Base-by-base conservation (phyloP, 1,284 basidiomycete species). In the Austropuccinia psidii region DNA sequence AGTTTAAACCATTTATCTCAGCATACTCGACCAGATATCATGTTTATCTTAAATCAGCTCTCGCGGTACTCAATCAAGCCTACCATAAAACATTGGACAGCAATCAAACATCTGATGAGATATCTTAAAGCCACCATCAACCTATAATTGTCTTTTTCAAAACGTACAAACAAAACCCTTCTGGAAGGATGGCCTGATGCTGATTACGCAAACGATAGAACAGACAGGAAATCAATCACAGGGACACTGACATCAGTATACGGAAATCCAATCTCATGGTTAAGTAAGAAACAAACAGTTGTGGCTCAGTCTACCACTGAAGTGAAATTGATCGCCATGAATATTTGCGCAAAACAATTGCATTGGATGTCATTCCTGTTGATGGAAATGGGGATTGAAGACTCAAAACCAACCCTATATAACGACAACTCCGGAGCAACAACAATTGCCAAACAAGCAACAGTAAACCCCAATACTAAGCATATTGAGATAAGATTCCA, bases 111-210 rank as follows among this genome's bases (percentile, higher is more conserved):
- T 33, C 31, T 65, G 2, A 43, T 65, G 7, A 13, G 45, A 11
- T 65, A 65, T 47, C 5, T 64, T 4, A 21, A 47, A n/a, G 60
- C 37, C 24, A 8, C 60, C 9, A 4, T 2, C n/a, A 62, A 29
- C 37, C 4, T 24, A 29, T 6, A 5, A 15, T 15, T 9, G 2
- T n/a, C n/a, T n/a, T n/a, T n/a, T n/a, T n/a, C n/a, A n/a, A n/a
- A n/a, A n/a, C n/a, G n/a, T n/a, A n/a, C n/a, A n/a, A n/a, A n/a
- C n/a, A n/a, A n/a, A n/a, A n/a, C n/a, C n/a, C n/a, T n/a, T n/a
- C 29, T 65, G 19, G 11, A 21, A 21, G 64, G 64, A 1, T 66
- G 64, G 64, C 45, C 64, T 19, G 33, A 66, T 66, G 64, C 64
- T 11, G 58, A 61, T 37, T 61, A 61, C n/a, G n/a, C 6, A n/a